A percentile compares a stretch with the other conserved stretches of the same genome.
Evolutionary conservation across 106 monocot genomes (phyloP).

Genomic region (Allium cepa): DNA sequence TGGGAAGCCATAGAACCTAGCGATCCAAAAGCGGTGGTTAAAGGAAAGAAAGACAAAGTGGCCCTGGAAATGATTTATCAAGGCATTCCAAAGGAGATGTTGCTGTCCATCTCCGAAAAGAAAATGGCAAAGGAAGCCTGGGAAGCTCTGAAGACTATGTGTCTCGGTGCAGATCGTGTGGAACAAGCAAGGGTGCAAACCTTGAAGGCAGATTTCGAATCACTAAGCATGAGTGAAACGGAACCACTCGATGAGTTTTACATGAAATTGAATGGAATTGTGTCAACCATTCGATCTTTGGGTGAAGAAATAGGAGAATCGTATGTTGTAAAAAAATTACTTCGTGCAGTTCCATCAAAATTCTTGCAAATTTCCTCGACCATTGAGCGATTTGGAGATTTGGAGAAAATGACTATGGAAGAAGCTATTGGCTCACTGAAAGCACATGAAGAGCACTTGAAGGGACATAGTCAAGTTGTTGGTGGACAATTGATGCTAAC

Average conservation of each 20-base stretch:
- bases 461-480: not conserved
- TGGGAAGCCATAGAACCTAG: too few relatives aligned
- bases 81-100: conserved; percentile 2
- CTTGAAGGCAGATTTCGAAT: not conserved
- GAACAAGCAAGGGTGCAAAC: not conserved
- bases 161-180: not conserved
- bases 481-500: conserved; percentile 1
- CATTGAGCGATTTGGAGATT: not conserved
- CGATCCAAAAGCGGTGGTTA: not conserved
- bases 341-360: not conserved
- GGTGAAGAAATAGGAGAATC: not conserved
- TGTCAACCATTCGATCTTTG: conserved; percentile 1
- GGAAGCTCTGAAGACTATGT: conserved; percentile 3
- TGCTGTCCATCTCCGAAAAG: not conserved
- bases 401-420: not conserved
- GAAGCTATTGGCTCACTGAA: not conserved
- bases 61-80: not conserved
- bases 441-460: not conserved
- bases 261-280: not conserved
- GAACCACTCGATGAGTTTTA: not conserved
- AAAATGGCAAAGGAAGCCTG: not conserved
- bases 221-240: not conserved
- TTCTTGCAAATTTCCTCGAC: not conserved
- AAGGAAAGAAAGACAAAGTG: conserved; percentile 2
- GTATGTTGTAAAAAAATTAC: conserved; percentile 4